Conservation (phyloP, 2,329 filamentous ascomycete genomes). For the Pseudogymnoascus sp. region DNA sequence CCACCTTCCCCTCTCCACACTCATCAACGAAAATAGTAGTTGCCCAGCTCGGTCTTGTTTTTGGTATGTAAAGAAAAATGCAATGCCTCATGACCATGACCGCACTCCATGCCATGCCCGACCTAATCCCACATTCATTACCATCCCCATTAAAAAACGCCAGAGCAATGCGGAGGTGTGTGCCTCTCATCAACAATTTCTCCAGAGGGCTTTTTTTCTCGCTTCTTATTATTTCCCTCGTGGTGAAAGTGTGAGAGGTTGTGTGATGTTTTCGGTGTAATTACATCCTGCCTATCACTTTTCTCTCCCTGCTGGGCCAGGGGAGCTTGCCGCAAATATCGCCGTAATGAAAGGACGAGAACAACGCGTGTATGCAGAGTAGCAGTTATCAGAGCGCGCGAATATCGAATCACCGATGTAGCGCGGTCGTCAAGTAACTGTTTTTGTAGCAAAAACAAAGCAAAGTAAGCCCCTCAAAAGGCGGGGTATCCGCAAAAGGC, state of each 20-base stretch:
- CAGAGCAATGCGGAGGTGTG: background rate
- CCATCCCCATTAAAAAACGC: background rate
- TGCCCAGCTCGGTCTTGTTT: background rate
- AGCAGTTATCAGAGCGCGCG: background rate
- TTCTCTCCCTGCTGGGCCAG: background rate
- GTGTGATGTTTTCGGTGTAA: background rate
- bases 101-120: background rate
- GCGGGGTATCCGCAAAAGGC: background rate
- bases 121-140: background rate
- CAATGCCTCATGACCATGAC: background rate
- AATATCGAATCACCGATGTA: slow-evolving; percentile 8
- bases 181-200: background rate
- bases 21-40: background rate
- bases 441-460: background rate
- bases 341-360: background rate
- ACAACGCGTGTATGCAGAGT: background rate
- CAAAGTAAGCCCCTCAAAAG: background rate
- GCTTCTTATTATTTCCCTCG: background rate
- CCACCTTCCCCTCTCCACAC: background rate
- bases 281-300: background rate
- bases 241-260: background rate
- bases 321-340: background rate
- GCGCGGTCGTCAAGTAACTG: background rate
- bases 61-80: slow-evolving; percentile 6
- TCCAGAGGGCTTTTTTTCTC: background rate